phyloP scores from a whole-genome alignment of 345 rosid species.

The Linum trigynum region DNA sequence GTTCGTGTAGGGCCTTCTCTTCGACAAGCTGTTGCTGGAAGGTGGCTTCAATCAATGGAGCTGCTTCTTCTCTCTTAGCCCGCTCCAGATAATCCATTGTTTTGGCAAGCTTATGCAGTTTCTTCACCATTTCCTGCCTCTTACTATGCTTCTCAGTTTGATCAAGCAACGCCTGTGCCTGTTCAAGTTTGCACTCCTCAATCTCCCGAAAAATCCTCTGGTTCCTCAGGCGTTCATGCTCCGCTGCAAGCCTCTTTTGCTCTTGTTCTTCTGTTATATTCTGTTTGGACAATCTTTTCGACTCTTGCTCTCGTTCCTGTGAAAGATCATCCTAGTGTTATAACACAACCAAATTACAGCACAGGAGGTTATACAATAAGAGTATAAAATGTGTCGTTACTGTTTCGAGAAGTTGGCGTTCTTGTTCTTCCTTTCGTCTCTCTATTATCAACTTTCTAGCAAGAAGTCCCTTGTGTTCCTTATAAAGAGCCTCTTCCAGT shows the following conservation, averaged over 20 bases:
- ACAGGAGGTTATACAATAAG: background rate
- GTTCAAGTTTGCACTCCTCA: slow-evolving; percentile 82
- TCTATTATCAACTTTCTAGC: slow-evolving; percentile 93
- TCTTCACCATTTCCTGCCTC: slow-evolving; percentile 95
- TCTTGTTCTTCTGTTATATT: slow-evolving; percentile 90
- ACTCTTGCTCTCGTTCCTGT: slow-evolving; percentile 91
- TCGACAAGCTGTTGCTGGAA: slow-evolving; percentile 74
- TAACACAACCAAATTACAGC: background rate
- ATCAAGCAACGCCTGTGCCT: slow-evolving; percentile 71
- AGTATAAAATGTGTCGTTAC: slow-evolving; percentile 26
- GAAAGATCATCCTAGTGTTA: background rate
- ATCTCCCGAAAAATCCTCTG: slow-evolving; percentile 78
- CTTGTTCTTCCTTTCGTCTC: slow-evolving; percentile 95
- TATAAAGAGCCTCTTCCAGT: slow-evolving; percentile 69
- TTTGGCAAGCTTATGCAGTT: slow-evolving; percentile 70
- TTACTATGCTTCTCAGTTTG: slow-evolving; percentile 68
- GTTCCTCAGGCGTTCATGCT: slow-evolving; percentile 57
- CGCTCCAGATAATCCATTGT: slow-evolving; percentile 96
- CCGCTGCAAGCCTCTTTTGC: slow-evolving; percentile 80
- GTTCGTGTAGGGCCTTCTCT: slow-evolving; percentile 76
- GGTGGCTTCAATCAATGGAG: slow-evolving; percentile 89
- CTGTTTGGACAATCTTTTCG: slow-evolving; percentile 64
- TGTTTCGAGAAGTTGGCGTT: slow-evolving; percentile 83
- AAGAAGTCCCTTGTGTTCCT: slow-evolving; percentile 85
- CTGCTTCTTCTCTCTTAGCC: slow-evolving; percentile 95